Evolutionary conservation across 352 stramenopile genomes (phyloP).

Genomic region (Pythium volutum): DNA sequence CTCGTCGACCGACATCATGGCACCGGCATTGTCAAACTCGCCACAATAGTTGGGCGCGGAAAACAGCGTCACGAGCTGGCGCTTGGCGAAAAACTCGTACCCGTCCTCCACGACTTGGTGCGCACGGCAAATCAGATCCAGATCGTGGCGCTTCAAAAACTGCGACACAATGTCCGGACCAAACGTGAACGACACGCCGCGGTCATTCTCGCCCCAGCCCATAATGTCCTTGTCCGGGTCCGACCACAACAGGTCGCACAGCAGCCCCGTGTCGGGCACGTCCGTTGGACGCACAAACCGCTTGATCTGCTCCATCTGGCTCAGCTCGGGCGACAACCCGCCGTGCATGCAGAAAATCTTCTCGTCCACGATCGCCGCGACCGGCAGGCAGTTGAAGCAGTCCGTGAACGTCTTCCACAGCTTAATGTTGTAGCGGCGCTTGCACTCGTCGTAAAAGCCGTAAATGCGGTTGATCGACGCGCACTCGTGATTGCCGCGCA

Average conservation of each 20-base stretch:
- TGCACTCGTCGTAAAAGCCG: constrained; percentile 98
- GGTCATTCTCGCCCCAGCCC: constrained; percentile 95
- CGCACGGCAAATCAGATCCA: constrained; percentile 91
- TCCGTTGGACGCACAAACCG: constrained; percentile 95
- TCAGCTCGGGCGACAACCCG: constrained; percentile 85
- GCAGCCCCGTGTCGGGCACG: constrained; percentile 95
- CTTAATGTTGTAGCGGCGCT: constrained; percentile 95
- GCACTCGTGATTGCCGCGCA: constrained; percentile 95
- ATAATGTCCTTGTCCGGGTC: constrained; percentile 94
- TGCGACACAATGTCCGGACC: constrained; percentile 90
- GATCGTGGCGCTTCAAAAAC: constrained; percentile 94
- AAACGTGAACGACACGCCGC: constrained; percentile 92
- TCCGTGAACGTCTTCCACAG: constrained; percentile 83
- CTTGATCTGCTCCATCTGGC: constrained; percentile 93
- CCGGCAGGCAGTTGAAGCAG: constrained; percentile 94
- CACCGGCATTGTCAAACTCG: too few relatives aligned
- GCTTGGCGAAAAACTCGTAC: too few relatives aligned
- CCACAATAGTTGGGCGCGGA: too few relatives aligned
- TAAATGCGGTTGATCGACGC: constrained; percentile 96
- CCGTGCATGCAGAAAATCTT: constrained; percentile 89
- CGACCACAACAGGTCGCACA: constrained; percentile 98
- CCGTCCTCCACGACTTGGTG: constrained; percentile 97
- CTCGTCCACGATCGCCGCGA: constrained; percentile 95
- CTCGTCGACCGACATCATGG: too few relatives aligned
- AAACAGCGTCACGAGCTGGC: too few relatives aligned